A percentile compares a stretch with the other conserved stretches of the same genome.
These are phyloP conservation scores for Litsea cubeba DNA, from an alignment of 164 flowering plant genomes.

Conservation along the genomic window DNA sequence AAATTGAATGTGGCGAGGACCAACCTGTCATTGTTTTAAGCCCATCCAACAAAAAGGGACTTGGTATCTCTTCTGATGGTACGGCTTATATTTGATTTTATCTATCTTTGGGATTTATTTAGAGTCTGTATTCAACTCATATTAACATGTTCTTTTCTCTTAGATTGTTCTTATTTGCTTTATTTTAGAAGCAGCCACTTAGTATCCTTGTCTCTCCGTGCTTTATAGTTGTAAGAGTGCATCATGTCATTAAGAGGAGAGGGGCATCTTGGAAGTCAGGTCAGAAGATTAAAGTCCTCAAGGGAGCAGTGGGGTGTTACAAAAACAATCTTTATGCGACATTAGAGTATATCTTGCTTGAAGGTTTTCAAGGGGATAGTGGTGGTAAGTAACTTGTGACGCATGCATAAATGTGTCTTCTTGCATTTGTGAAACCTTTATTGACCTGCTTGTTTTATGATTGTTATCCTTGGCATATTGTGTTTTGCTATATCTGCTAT, in stretches of 20 bases:
- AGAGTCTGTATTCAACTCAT: background rate
- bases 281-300: slow-evolving; percentile 53
- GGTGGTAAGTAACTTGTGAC: slow-evolving; percentile 48
- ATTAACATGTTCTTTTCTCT: background rate
- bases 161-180: background rate
- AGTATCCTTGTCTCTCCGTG: background rate
- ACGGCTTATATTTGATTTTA: background rate
- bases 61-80: slow-evolving; percentile 56
- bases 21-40: slow-evolving; percentile 36
- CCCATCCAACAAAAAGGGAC: slow-evolving; percentile 35
- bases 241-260: slow-evolving; percentile 41
- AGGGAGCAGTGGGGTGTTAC: slow-evolving; percentile 52
- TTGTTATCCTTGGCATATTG: background rate
- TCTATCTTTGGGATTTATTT: background rate
- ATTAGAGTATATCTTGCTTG: slow-evolving; percentile 63
- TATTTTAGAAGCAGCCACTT: background rate
- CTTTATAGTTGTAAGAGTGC: slow-evolving; percentile 59
- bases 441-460: background rate
- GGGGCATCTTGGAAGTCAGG: slow-evolving; percentile 60
- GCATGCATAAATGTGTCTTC: background rate
- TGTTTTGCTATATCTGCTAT: background rate
- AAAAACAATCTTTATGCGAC: slow-evolving; percentile 60
- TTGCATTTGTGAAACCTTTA: background rate
- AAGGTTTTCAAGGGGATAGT: slow-evolving; percentile 64
- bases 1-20: slow-evolving; percentile 46